Conservation (phyloP, 2,329 filamentous ascomycete genomes). For the Fusarium sp. region DNA sequence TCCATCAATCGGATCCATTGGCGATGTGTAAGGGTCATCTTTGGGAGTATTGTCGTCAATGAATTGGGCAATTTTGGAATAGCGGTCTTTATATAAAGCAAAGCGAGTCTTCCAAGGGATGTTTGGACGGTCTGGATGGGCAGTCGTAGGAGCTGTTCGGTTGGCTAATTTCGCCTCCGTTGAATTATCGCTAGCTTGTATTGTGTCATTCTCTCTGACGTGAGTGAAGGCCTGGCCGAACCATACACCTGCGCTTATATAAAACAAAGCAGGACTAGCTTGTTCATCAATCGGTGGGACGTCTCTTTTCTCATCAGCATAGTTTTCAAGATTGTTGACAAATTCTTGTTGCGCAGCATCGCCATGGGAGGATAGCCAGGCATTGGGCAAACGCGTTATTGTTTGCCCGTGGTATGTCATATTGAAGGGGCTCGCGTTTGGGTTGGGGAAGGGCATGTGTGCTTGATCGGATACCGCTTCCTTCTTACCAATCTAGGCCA, state of each 20-base stretch:
- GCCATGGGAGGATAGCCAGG: neutral
- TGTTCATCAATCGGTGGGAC: neutral
- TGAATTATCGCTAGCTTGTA: neutral
- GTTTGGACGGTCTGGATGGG: neutral
- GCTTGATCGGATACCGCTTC: neutral
- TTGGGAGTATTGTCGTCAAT: neutral
- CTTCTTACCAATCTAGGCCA: neutral
- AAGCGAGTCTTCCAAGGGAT: neutral
- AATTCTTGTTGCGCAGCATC: neutral
- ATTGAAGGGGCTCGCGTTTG: neutral
- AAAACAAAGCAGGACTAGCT: neutral
- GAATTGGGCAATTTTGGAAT: neutral
- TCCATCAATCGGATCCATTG: constrained; percentile 40
- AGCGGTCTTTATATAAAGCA: neutral
- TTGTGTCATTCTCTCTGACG: neutral
- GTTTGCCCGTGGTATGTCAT: constrained; percentile 11
- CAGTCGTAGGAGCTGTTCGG: neutral
- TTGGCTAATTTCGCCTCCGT: accelerated
- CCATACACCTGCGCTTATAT: neutral
- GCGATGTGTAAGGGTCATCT: constrained; percentile 1
- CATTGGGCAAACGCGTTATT: neutral
- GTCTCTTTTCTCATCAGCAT: neutral
- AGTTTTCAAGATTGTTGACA: neutral
- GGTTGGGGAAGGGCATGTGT: neutral
- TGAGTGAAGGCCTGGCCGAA: neutral